A percentile compares a stretch with the other conserved stretches of the same genome.
Conservation (phyloP, 768 basidiomycete species). For the Leccinum boreale region DNA sequence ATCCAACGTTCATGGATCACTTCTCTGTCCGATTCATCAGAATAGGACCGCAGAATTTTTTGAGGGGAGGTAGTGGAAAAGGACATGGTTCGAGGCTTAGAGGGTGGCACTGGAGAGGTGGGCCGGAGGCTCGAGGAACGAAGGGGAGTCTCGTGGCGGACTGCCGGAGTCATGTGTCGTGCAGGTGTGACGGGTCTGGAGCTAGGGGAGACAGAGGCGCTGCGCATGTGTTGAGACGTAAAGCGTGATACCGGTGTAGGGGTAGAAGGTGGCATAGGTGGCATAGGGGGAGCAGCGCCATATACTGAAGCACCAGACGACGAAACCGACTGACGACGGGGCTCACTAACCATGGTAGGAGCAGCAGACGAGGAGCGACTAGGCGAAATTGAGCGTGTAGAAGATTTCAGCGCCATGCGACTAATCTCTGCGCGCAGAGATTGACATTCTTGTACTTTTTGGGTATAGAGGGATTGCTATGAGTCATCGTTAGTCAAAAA, state of each 20-base stretch:
- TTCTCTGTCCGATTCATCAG: slow-evolving; percentile 59
- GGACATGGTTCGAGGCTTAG: slow-evolving; percentile 50
- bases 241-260: slow-evolving; percentile 51
- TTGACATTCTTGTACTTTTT: slow-evolving; percentile 72
- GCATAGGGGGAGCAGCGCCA: slow-evolving; percentile 24
- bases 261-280: slow-evolving; percentile 44
- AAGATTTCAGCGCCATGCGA: slow-evolving; percentile 41
- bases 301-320: slow-evolving; percentile 34
- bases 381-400: slow-evolving; percentile 23
- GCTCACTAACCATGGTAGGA: slow-evolving; percentile 19
- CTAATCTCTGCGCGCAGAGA: slow-evolving; percentile 63
- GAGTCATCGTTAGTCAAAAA: slow-evolving; percentile 11
- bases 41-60: slow-evolving; percentile 57
- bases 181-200: slow-evolving; percentile 35
- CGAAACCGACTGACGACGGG: slow-evolving; percentile 31
- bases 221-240: slow-evolving; percentile 52
- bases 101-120: slow-evolving; percentile 31
- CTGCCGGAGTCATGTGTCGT: slow-evolving; percentile 26
- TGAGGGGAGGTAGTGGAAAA: slow-evolving; percentile 46
- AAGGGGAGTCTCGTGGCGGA: slow-evolving; percentile 30
- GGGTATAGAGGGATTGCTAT: slow-evolving; percentile 58
- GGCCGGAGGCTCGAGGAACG: slow-evolving; percentile 28
- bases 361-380: slow-evolving; percentile 27
- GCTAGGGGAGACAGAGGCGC: slow-evolving; percentile 44
- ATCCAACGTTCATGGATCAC: slow-evolving; percentile 66